phyloP scores from a whole-genome alignment of 495 filamentous ascomycete species.

The Aspergillus sclerotiicarbonarius region DNA sequence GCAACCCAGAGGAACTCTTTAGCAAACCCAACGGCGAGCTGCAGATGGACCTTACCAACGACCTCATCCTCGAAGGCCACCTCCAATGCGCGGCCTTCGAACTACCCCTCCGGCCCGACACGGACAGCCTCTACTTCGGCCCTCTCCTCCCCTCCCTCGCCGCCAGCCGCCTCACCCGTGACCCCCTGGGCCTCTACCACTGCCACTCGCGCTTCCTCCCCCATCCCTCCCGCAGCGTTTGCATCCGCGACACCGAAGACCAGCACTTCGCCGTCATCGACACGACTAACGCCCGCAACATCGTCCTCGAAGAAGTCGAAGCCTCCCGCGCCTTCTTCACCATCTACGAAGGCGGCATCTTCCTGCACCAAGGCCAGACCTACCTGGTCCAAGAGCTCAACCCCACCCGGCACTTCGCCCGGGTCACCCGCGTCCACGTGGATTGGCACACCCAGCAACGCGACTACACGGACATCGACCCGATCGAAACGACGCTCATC shows the following conservation, averaged over 20 bases:
- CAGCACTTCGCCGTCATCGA: slow-evolving; percentile 92
- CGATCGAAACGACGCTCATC: slow-evolving; percentile 80
- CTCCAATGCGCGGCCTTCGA: slow-evolving; percentile 95
- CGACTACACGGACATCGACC: slow-evolving; percentile 94
- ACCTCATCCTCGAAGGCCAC: slow-evolving; percentile 89
- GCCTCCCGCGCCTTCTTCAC: slow-evolving; percentile 93
- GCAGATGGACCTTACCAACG: slow-evolving; percentile 85
- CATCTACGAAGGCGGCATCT: slow-evolving; percentile 96
- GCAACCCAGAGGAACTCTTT: slow-evolving; percentile 95
- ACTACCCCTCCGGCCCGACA: slow-evolving; percentile 77
- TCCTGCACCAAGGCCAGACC: slow-evolving; percentile 88
- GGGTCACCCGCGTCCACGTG: slow-evolving; percentile 76
- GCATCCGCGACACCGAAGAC: slow-evolving; percentile 90
- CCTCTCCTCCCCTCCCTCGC: slow-evolving; percentile 70
- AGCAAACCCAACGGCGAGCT: slow-evolving; percentile 85
- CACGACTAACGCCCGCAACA: slow-evolving; percentile 75
- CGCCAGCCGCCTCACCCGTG: slow-evolving; percentile 69
- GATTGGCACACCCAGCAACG: slow-evolving; percentile 94
- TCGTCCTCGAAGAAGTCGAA: slow-evolving; percentile 93
- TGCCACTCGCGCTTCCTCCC: slow-evolving; percentile 87
- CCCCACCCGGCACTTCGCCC: slow-evolving; percentile 71
- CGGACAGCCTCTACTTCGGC: slow-evolving; percentile 80
- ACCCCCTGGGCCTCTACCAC: slow-evolving; percentile 80
- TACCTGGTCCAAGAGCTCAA: slow-evolving; percentile 91
- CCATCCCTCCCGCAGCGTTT: slow-evolving; percentile 74